Base-by-base conservation (phyloP, 768 basidiomycete genomes). In the Pleurotus salmoneostramineus region DNA sequence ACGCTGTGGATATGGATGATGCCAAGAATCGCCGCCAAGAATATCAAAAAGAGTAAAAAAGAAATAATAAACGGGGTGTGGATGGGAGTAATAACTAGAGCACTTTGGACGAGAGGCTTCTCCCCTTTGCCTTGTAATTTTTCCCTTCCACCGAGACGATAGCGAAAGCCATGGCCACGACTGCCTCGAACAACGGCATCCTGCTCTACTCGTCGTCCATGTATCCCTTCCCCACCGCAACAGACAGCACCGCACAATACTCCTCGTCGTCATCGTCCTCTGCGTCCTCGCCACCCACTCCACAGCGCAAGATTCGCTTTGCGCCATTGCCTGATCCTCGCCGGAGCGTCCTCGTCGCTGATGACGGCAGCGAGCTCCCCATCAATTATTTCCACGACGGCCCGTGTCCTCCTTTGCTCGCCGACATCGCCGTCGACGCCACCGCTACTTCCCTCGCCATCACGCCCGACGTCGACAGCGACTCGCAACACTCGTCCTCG, bases 251-350 rank as follows among this genome's bases (percentile, higher is more conserved):
- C 50, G 15, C 50, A n/a, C 33, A 31, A 14, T 50, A 15, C 7
- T 36, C 50, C 33, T 52, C 50, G 34, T 52, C 50, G n/a, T 34
- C 32, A 15, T 15, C 33, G n/a, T 27, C 50, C 14, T 52, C 50
- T 6, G 27, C 34, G 14, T 52, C 50, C n/a, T 50, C 48, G 48
- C n/a, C 50, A 7, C 31, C 50, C 5, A 52, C 50, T 52, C 50
- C 50, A 1, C 50, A 55, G 17, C 14, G 40, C 21, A 55, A 55
- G 52, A 93, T 95, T 59, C 83, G 89, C 60, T 95, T 95, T 61
- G 93, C 93, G 0, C 93, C 93, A 1, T 81, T 95, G 14, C 93
- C 93, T 0, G 88, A 90, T 63, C 89, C 90, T 1, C 77, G 83
- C 21, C 77, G 83, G 51, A 77, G 81, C 51, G 74, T 78, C 60